Evolutionary conservation across 495 filamentous ascomycete species (phyloP).

Genomic region (Recurvomyces mirabilis): DNA sequence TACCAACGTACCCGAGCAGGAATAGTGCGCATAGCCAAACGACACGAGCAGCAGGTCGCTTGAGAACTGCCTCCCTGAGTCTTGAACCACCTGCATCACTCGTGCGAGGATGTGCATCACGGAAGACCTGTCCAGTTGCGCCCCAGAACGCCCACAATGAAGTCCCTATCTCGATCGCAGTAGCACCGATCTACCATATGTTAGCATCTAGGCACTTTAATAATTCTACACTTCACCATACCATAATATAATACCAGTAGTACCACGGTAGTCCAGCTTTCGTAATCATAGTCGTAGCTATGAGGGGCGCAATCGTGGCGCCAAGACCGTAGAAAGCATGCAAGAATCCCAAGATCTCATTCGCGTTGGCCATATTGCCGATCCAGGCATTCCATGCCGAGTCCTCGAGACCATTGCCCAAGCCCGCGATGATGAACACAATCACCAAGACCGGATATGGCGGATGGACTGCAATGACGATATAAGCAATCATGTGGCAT

Average conservation of each 20-base stretch:
- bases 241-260: slow-evolving; percentile 53
- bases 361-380: slow-evolving; percentile 51
- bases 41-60: slow-evolving; percentile 37
- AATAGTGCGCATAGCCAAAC: slow-evolving; percentile 72
- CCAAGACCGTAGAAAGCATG: slow-evolving; percentile 51
- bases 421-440: slow-evolving; percentile 47
- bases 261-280: slow-evolving; percentile 42
- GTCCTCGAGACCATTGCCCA: slow-evolving; percentile 54
- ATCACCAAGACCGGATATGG: slow-evolving; percentile 49
- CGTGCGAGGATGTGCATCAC: slow-evolving; percentile 35
- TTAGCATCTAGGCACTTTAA: background rate
- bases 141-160: slow-evolving; percentile 54
- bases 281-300: slow-evolving; percentile 47
- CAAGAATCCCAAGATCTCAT: slow-evolving; percentile 46
- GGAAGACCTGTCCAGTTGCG: slow-evolving; percentile 51
- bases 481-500: slow-evolving; percentile 54
- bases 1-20: slow-evolving; percentile 67
- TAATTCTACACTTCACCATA: slow-evolving; percentile 20
- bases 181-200: slow-evolving; percentile 43
- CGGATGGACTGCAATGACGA: slow-evolving; percentile 48
- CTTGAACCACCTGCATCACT: slow-evolving; percentile 37
- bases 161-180: slow-evolving; percentile 47
- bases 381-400: slow-evolving; percentile 57
- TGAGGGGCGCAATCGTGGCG: slow-evolving; percentile 43
- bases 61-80: slow-evolving; percentile 46